These are phyloP conservation scores for Boletus vinaceobasis DNA, from an alignment of 768 basidiomycete genomes.

Conservation along the genomic window DNA sequence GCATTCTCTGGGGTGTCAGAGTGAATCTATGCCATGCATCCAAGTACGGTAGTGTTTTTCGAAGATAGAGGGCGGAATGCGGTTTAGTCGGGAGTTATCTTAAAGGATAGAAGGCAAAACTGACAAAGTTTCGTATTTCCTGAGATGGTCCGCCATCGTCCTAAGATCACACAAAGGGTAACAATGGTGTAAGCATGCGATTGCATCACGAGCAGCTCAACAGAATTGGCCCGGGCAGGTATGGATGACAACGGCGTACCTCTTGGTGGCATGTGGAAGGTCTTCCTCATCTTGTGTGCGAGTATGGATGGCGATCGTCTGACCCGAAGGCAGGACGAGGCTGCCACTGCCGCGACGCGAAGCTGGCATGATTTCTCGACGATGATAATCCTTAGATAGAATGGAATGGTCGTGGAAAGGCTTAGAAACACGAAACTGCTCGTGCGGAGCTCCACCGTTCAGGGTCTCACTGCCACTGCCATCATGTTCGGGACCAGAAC, in stretches of 20 bases:
- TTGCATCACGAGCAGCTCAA: neutral
- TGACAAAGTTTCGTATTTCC: conserved; percentile 84
- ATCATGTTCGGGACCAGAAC: neutral
- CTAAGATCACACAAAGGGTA: conserved; percentile 34
- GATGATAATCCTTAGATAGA: neutral
- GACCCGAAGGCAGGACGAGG: conserved; percentile 66
- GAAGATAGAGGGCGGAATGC: neutral
- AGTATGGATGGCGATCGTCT: conserved; percentile 82
- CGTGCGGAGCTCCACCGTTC: conserved; percentile 17
- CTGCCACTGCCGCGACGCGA: conserved; percentile 80
- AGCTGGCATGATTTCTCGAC: conserved; percentile 47
- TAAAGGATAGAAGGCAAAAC: conserved; percentile 32
- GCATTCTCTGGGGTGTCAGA: conserved; percentile 86
- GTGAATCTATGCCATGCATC: conserved; percentile 57
- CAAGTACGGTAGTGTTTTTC: neutral
- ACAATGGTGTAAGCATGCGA: conserved; percentile 3
- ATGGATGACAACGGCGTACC: conserved; percentile 42
- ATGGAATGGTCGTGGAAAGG: conserved; percentile 17
- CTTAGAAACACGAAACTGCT: conserved; percentile 2
- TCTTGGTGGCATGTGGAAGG: conserved; percentile 93
- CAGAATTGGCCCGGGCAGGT: neutral
- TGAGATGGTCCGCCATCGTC: conserved; percentile 91
- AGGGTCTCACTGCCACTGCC: neutral
- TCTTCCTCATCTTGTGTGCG: conserved; percentile 84
- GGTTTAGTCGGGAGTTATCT: conserved; percentile 1